A percentile compares a stretch with the other conserved stretches of the same genome.
phyloP scores from a whole-genome alignment of 495 filamentous ascomycete genomes.

The Tuber melanosporum region DNA sequence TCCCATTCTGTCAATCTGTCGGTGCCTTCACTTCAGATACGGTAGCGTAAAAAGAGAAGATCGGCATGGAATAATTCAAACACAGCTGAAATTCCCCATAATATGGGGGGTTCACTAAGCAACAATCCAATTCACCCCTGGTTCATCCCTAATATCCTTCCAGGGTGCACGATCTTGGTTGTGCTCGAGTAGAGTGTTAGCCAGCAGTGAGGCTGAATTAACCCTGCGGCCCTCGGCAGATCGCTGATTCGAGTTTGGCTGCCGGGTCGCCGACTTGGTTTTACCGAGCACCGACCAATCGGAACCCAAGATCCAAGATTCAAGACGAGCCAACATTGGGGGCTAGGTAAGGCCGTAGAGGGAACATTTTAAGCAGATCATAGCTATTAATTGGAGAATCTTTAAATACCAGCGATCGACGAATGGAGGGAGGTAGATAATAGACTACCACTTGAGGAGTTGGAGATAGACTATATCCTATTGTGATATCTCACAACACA shows the following conservation, averaged over 20 bases:
- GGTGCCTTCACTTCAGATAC: background rate
- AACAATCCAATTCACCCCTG: background rate
- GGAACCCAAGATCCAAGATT: background rate
- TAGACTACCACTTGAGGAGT: background rate
- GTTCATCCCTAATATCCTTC: background rate
- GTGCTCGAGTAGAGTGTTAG: background rate
- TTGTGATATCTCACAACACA: background rate
- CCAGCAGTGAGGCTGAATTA: background rate
- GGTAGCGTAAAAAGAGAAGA: background rate
- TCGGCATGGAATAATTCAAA: background rate
- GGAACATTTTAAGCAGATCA: background rate
- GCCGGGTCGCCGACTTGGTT: slow-evolving; percentile 2
- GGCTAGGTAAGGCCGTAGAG: background rate
- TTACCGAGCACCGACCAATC: background rate
- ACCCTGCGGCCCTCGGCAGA: background rate
- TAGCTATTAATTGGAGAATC: background rate
- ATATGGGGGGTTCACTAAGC: background rate
- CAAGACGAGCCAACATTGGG: background rate
- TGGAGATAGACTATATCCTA: background rate
- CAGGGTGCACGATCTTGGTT: background rate
- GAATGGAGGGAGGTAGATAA: background rate
- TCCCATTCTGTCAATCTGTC: background rate
- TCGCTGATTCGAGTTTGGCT: background rate
- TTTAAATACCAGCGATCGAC: background rate
- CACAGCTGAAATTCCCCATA: slow-evolving; percentile 1